Evolutionary conservation across 495 filamentous ascomycete genomes (phyloP).

Genomic region (Terfezia boudieri): DNA sequence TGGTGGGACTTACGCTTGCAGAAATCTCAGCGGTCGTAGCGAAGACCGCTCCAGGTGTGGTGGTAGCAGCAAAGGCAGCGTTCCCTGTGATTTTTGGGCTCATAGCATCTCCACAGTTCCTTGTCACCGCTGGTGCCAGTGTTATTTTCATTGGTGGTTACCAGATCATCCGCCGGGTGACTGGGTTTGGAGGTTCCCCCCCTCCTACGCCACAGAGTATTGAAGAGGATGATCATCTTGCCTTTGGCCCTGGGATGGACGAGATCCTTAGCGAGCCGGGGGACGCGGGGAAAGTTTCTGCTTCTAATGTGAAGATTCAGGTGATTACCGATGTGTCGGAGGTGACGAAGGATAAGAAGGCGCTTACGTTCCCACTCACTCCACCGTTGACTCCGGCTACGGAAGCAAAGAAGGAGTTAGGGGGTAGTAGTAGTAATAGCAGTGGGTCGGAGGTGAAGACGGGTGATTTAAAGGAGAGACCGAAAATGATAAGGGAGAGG

Average conservation of each 20-base stretch:
- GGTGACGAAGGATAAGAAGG: neutral
- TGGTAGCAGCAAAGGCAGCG: slow-evolving; percentile 48
- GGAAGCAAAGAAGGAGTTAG: neutral
- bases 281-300: neutral
- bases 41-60: slow-evolving; percentile 67
- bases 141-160: slow-evolving; percentile 87
- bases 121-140: slow-evolving; percentile 77
- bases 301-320: neutral
- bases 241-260: neutral
- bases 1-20: slow-evolving; percentile 76
- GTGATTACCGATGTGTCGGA: neutral
- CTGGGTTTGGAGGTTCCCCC: neutral
- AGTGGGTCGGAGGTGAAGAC: neutral
- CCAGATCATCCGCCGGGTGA: slow-evolving; percentile 46
- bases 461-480: neutral
- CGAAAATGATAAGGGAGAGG: neutral
- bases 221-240: neutral
- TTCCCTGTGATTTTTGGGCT: slow-evolving; percentile 71
- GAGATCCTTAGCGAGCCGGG: neutral
- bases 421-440: neutral
- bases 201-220: neutral
- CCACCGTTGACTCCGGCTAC: neutral
- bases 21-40: slow-evolving; percentile 63
- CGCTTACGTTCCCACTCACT: neutral
- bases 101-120: slow-evolving; percentile 73